Percentiles rank a stretch among this genome's conserved stretches.
phyloP scores from a whole-genome alignment of 306 rosid genomes.

The Sphenostylis stenocarpa region DNA sequence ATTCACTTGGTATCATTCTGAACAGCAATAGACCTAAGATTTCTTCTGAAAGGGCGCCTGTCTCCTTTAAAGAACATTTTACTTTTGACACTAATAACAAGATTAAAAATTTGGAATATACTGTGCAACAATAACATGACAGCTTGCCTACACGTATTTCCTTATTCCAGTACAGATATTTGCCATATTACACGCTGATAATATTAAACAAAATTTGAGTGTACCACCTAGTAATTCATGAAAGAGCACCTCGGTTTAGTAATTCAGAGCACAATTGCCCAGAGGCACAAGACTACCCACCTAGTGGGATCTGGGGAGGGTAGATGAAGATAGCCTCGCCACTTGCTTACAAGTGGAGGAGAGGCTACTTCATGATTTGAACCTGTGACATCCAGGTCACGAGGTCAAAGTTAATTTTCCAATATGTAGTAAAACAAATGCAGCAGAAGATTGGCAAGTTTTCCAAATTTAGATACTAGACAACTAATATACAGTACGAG shows the following conservation, averaged over 20 bases:
- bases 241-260: background rate
- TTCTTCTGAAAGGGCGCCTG: conserved; percentile 28
- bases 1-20: background rate
- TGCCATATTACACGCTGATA: background rate
- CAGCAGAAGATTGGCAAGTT: conserved; percentile 1
- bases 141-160: conserved; percentile 14
- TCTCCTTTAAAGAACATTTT: conserved; percentile 8
- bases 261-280: background rate
- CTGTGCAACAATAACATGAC: background rate
- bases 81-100: conserved; percentile 20
- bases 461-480: background rate
- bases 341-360: background rate
- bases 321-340: background rate
- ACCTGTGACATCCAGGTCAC: background rate
- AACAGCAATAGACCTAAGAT: conserved; percentile 20
- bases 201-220: background rate
- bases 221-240: no score
- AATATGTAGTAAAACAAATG: background rate
- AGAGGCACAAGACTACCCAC: background rate
- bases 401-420: background rate
- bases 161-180: conserved; percentile 8
- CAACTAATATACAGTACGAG: background rate
- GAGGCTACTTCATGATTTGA: background rate
- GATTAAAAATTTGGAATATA: conserved; percentile 1
- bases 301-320: background rate